Conservation (phyloP, 2,329 filamentous ascomycete species). For the Paraphoma sp. region DNA sequence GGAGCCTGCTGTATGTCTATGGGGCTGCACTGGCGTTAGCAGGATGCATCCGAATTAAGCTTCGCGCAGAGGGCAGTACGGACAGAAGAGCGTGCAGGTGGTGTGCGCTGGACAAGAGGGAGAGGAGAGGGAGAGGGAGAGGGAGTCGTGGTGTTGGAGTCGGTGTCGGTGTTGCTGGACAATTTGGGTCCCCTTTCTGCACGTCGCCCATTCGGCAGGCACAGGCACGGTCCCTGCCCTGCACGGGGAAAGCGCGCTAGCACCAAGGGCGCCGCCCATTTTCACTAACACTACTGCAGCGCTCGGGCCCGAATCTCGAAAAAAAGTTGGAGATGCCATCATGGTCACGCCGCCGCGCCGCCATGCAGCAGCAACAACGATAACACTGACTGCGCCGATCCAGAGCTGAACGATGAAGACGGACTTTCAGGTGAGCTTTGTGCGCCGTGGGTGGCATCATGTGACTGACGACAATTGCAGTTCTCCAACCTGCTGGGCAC, state of each 20-base stretch:
- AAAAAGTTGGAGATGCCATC: constrained; percentile 44
- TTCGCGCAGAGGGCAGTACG: background rate
- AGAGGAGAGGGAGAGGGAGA: background rate
- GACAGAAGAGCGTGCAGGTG: background rate
- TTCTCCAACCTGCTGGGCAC: constrained; percentile 98
- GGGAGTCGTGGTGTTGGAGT: constrained; percentile 14
- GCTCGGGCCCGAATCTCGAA: constrained; percentile 40
- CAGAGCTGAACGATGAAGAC: constrained; percentile 79
- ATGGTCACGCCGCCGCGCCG: constrained; percentile 25
- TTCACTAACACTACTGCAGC: constrained; percentile 19
- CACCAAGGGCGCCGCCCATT: constrained; percentile 16
- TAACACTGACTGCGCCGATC: constrained; percentile 2
- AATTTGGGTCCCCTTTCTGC: constrained; percentile 51
- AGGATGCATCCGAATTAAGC: constrained; percentile 1
- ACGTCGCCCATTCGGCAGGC: constrained; percentile 46
- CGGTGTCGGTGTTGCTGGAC: constrained; percentile 37
- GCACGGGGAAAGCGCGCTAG: constrained; percentile 44
- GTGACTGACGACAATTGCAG: constrained; percentile 59
- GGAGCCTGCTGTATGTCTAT: constrained; percentile 23
- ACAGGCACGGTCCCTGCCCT: constrained; percentile 47
- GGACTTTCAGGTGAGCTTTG: constrained; percentile 82
- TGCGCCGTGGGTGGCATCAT: background rate
- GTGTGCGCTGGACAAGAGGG: background rate
- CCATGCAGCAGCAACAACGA: constrained; percentile 25
- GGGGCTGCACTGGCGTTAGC: constrained; percentile 31